These are phyloP conservation scores for Pulveroboletus sp. DNA, from an alignment of 768 basidiomycete genomes.

Conservation along the genomic window DNA sequence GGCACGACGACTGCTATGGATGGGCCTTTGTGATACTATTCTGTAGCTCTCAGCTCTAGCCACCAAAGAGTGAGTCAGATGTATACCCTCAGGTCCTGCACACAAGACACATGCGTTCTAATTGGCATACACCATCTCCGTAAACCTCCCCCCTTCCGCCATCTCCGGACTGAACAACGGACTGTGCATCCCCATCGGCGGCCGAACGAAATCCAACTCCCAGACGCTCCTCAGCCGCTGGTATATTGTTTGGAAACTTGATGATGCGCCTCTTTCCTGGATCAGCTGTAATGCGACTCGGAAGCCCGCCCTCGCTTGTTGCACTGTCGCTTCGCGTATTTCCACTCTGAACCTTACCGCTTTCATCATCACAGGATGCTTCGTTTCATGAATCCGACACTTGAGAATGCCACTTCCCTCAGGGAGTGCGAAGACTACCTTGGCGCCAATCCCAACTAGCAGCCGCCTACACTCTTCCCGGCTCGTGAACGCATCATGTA, in stretches of 20 bases:
- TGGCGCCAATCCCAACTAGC: conserved; percentile 66
- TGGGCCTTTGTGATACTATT: conserved; percentile 19
- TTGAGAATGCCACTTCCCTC: conserved; percentile 66
- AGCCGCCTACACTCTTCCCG: conserved; percentile 69
- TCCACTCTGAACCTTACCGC: conserved; percentile 82
- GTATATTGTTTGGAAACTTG: conserved; percentile 74
- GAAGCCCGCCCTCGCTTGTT: conserved; percentile 44
- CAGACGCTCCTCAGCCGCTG: conserved; percentile 62
- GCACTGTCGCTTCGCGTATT: conserved; percentile 41
- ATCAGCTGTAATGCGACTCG: conserved; percentile 59
- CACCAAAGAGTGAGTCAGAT: conserved; percentile 3
- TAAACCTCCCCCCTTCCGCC: conserved; percentile 21
- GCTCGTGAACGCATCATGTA: conserved; percentile 56
- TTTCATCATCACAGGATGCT: conserved; percentile 55
- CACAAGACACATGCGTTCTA: conserved; percentile 13
- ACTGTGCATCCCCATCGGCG: conserved; percentile 12
- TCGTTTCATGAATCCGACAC: conserved; percentile 68
- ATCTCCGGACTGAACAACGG: conserved; percentile 27
- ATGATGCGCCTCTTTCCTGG: conserved; percentile 84
- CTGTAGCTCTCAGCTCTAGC: not conserved
- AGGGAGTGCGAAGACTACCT: conserved; percentile 58
- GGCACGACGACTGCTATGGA: conserved; percentile 39
- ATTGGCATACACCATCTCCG: conserved; percentile 31
- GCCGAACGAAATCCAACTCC: conserved; percentile 49
- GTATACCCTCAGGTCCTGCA: conserved; percentile 13